These are phyloP conservation scores for Calonectria fujianensis DNA, from an alignment of 2,329 filamentous ascomycete species.

Conservation along the genomic window DNA sequence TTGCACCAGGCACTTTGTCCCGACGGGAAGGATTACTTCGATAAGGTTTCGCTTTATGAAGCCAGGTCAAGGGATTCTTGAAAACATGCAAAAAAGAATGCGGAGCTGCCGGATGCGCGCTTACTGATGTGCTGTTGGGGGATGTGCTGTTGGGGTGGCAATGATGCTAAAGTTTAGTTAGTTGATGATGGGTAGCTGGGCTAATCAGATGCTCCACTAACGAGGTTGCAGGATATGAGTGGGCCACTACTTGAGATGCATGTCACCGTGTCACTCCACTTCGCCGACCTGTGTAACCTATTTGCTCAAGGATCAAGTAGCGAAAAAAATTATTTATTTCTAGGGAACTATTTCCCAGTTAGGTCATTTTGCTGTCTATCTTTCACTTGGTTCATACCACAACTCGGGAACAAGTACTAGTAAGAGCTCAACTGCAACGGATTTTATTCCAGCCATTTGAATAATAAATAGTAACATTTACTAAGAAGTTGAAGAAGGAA, in stretches of 20 bases:
- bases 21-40: background rate
- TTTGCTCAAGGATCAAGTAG: background rate
- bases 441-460: slow-evolving; percentile 26
- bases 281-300: background rate
- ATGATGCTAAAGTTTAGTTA: background rate
- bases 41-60: background rate
- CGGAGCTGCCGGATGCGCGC: background rate
- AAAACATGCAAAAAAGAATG: background rate
- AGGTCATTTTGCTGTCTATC: background rate
- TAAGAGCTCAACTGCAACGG: slow-evolving; percentile 5
- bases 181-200: background rate
- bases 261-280: background rate
- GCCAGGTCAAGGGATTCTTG: background rate
- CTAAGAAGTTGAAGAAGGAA: slow-evolving; percentile 39
- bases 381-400: background rate
- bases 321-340: background rate
- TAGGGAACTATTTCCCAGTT: background rate
- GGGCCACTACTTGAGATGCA: slow-evolving; percentile 2
- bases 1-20: background rate
- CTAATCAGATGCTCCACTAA: slow-evolving; percentile 29
- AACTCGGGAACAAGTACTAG: background rate
- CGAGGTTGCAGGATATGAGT: background rate
- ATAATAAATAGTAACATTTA: slow-evolving; percentile 30
- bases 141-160: slow-evolving; percentile 15
- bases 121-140: slow-evolving; percentile 13